phyloP scores from a whole-genome alignment of 148 eudicot species.

The Camellia japonica region DNA sequence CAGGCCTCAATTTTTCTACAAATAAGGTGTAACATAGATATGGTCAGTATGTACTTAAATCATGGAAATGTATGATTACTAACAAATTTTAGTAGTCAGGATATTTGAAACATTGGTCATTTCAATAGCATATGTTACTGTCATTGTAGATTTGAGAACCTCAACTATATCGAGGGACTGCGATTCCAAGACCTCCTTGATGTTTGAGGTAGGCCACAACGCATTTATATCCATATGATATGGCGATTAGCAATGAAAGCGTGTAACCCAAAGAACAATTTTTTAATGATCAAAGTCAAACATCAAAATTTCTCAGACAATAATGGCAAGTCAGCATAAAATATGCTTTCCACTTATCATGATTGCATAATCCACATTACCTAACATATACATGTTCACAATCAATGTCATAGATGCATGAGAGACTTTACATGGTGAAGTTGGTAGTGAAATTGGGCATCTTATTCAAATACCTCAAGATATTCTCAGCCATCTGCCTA shows the following conservation, averaged over 20 bases:
- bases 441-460: conserved; percentile 51
- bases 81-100: too few relatives aligned
- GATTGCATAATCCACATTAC: not conserved
- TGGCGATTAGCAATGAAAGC: not conserved
- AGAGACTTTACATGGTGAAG: conserved; percentile 30
- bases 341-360: not conserved
- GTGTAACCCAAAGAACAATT: too few relatives aligned
- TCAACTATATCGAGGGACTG: not conserved
- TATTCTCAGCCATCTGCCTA: conserved; percentile 75
- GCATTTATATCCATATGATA: not conserved
- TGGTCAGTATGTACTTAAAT: not conserved
- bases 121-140: not conserved
- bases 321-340: not conserved
- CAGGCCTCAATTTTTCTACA: not conserved
- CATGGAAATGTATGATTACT: too few relatives aligned
- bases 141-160: not conserved
- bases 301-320: not conserved
- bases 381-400: not conserved
- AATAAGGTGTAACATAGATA: not conserved
- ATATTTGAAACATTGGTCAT: too few relatives aligned
- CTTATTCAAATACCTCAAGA: conserved; percentile 59
- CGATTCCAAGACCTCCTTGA: too few relatives aligned
- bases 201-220: not conserved
- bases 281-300: not conserved
- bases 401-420: not conserved